Base-by-base conservation (phyloP, 2,329 filamentous ascomycete genomes). In the Alternaria sp. region DNA sequence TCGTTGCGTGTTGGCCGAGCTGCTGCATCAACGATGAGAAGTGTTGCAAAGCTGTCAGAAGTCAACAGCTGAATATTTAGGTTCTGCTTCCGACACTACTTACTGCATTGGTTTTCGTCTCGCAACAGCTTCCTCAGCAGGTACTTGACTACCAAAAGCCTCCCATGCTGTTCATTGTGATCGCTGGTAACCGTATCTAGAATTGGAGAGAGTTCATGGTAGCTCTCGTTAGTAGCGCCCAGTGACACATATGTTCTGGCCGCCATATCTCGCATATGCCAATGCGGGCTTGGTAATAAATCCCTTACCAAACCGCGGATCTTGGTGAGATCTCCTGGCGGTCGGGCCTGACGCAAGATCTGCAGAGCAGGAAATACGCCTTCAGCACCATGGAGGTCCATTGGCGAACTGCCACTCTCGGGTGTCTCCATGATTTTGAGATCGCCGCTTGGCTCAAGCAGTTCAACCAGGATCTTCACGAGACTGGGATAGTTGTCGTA, bases 341-440 rank as follows among this genome's bases (percentile, higher is more conserved):
- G 88, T 0, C 88, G 87, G 11, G 90, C 90, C 56, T 92, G 87
- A 53, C 92, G 88, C 54, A 96, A 85, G 37, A 96, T 91, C 70
- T 95, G 92, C n/a, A 96, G 82, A 0, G 91, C 92, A 0, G 93
- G 92, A 72, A 96, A 95, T 3, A 95, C 91, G 0, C 90, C 90
- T 78, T 94, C 91, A 15, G 79, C 80, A 15, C 76, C 78, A 51
- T 79, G 76, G 11, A 78, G 71, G 60, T 79, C 74, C 50, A 79
- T 67, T 4, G 73, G 72, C 21, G 76, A 78, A 30, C 61, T 71
- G 43, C 58, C 69, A 3, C 65, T 60, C 9, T 63, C 70, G 4
- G 47, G 59, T 18, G 67, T 67, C 26, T 75, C 67, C 11, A 74
- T 75, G n/a, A 73, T 64, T 46, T 73, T 73, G 12, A 74, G 49